A percentile compares a stretch with the other conserved stretches of the same genome.
These are phyloP conservation scores for Stylonectria norvegica DNA, from an alignment of 2,329 filamentous ascomycete genomes.

Conservation along the genomic window DNA sequence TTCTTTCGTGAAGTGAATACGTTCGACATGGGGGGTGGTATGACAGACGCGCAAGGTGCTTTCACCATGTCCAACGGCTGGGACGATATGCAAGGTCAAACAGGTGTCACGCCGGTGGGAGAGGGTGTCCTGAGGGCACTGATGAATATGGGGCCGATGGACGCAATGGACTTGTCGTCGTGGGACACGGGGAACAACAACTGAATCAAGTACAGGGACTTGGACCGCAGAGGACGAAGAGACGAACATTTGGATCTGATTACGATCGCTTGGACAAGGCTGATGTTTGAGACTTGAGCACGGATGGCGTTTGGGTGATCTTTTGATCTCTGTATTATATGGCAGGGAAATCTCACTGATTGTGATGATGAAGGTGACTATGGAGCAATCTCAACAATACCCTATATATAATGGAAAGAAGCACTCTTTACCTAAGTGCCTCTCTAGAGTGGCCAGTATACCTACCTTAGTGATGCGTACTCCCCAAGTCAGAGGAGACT, in stretches of 20 bases:
- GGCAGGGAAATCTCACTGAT: constrained; percentile 12
- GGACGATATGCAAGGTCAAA: constrained; percentile 40
- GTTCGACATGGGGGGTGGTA: constrained; percentile 33
- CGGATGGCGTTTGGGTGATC: constrained; percentile 13
- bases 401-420: constrained; percentile 16
- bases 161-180: constrained; percentile 53
- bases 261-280: neutral
- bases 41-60: constrained; percentile 23
- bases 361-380: constrained; percentile 6
- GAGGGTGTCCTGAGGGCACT: constrained; percentile 56
- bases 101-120: constrained; percentile 52
- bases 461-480: too few relatives aligned
- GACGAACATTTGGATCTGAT: constrained; percentile 1
- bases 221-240: constrained; percentile 7
- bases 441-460: too few relatives aligned
- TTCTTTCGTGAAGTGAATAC: constrained; percentile 40
- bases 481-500: too few relatives aligned
- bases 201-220: too few relatives aligned
- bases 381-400: constrained; percentile 17
- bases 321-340: constrained; percentile 15
- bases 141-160: constrained; percentile 58
- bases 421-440: too few relatives aligned
- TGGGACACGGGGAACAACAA: constrained; percentile 42
- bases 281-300: constrained; percentile 4
- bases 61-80: constrained; percentile 46